These are phyloP conservation scores for Abrus precatorius DNA, from an alignment of 306 rosid genomes.

Conservation along the genomic window DNA sequence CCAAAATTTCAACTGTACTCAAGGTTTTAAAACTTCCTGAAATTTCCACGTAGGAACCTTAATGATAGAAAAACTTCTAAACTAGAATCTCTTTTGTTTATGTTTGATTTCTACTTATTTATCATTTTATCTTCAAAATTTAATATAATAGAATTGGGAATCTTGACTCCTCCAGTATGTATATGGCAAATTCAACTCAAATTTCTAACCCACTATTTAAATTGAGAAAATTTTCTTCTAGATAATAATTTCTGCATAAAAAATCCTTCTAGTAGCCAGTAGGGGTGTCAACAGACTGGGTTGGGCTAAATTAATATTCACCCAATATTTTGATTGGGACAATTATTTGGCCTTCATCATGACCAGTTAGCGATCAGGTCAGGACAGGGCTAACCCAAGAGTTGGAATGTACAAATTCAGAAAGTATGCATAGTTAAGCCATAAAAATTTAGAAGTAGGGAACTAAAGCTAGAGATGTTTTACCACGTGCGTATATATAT, in stretches of 20 bases:
- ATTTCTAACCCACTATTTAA: not conserved
- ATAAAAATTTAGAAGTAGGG: not conserved
- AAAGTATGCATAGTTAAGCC: not conserved
- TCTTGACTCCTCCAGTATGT: not conserved
- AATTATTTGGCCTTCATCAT: too few relatives aligned
- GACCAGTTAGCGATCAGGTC: not conserved
- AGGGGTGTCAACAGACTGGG: not conserved
- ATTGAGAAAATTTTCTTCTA: not conserved
- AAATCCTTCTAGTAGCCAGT: not conserved
- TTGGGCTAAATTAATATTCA: not conserved
- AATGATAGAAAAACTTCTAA: not conserved
- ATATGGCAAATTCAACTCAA: not conserved
- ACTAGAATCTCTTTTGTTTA: not conserved
- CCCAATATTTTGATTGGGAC: not conserved
- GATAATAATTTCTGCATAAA: not conserved
- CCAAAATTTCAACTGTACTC: too few relatives aligned
- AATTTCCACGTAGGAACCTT: not conserved
- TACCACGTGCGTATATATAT: too few relatives aligned
- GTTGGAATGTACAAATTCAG: not conserved
- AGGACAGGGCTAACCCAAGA: conserved; percentile 1
- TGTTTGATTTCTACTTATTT: conserved; percentile 20
- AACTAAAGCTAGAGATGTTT: not conserved
- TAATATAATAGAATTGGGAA: not conserved
- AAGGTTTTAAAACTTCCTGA: not conserved
- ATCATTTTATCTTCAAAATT: conserved; percentile 8